phyloP scores from a whole-genome alignment of 768 basidiomycete species.

The Mycena kentingensis region DNA sequence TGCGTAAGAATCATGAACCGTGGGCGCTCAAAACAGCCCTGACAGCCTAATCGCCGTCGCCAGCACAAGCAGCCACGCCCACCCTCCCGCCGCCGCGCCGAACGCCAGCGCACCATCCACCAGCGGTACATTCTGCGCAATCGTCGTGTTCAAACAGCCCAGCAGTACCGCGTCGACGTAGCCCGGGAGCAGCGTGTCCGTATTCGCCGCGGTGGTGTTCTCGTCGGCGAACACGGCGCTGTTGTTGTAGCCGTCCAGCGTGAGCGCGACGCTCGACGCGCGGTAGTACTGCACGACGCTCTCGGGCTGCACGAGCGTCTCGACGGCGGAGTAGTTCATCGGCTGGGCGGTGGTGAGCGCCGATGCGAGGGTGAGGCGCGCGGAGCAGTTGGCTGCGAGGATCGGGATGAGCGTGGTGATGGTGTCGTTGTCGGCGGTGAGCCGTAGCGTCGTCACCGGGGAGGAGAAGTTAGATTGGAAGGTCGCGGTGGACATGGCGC shows the following conservation, averaged over 20 bases:
- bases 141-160: constrained; percentile 54
- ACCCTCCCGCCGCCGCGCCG: too few species aligned
- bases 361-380: constrained; percentile 31
- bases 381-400: constrained; percentile 44
- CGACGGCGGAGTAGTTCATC: constrained; percentile 32
- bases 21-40: too few species aligned
- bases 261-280: constrained; percentile 54
- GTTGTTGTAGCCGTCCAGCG: constrained; percentile 63
- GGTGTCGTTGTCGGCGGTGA: constrained; percentile 50
- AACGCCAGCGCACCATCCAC: constrained; percentile 4
- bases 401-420: constrained; percentile 40
- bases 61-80: too few species aligned
- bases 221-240: constrained; percentile 44
- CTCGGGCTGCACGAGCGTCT: constrained; percentile 39
- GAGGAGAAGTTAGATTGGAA: constrained; percentile 39
- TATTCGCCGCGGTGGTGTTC: constrained; percentile 22
- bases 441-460: constrained; percentile 40
- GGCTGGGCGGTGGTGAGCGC: constrained; percentile 29
- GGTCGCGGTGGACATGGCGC: constrained; percentile 38
- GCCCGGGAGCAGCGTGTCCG: constrained; percentile 43
- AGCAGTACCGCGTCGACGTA: constrained; percentile 44
- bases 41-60: too few species aligned
- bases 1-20: too few species aligned
- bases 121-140: constrained; percentile 32
- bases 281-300: constrained; percentile 63